Evolutionary conservation across 139 green algal genomes (phyloP), one percentile per base, ranked within the genome.

Genomic region (Chlorella sp.): DNA sequence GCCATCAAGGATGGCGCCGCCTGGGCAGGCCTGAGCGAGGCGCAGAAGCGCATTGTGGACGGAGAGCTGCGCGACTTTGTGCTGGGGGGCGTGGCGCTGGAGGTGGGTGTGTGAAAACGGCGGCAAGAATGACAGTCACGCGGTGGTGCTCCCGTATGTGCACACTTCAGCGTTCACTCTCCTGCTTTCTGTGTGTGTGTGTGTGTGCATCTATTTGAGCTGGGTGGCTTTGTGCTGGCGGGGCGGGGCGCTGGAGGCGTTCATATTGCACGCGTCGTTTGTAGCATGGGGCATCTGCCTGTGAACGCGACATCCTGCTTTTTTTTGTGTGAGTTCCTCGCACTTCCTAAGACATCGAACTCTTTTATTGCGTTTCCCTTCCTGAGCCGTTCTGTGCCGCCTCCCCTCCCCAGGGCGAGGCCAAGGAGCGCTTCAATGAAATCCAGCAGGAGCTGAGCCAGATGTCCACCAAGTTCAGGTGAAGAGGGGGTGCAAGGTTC

Each of bases 381-480:
- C 75, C 16, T 81, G 75, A 34, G 16, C 69, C 28, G 7, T 36
- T 16, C 28, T 78, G 19, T 85, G 81, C 42, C 73, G 69, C 84
- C 39, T 32, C 39, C 19, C 36, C 21, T 32, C 71, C 77, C 22
- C 75, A 96, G 92, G 95, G 96, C 69, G 91, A 95, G 86, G 92
- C 75, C 21, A 97, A 98, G 93, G 94, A 98, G 89, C 92, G 95
- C 3, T 99, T 97, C 96, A 99, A 99, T 91, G 96, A 94, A 57
- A 99, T 99, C 92, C 95, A 99, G 93, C 96, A 99, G 95, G 94
- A 99, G 95, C 95, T 99, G 48, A 93, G 92, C 37, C 89, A 97
- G 95, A 95, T 99, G 82, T 92, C 83, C 83, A 98, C 96, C 75
- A 97, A 97, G 90, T 99, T 99, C 92, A 93, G 81, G 88, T 99